A percentile compares a stretch with the other conserved stretches of the same genome.
phyloP scores from a whole-genome alignment of 371 early-diverging fungal genomes.

The Dichotomocladium elegans region DNA sequence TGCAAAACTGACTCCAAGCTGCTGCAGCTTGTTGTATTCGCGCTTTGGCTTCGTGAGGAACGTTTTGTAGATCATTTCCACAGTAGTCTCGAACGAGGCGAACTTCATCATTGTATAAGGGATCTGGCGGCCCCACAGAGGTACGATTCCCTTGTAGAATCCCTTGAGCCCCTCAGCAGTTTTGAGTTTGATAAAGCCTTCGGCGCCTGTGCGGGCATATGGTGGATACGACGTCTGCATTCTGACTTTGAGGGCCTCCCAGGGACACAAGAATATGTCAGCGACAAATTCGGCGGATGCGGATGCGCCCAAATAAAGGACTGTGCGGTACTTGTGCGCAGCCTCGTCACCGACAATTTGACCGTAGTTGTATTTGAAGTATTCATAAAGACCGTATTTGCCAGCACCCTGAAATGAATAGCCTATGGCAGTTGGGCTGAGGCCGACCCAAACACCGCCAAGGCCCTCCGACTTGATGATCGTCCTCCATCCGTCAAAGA shows the following conservation, averaged over 20 bases:
- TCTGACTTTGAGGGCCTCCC: constrained; percentile 79
- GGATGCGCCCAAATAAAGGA: constrained; percentile 73
- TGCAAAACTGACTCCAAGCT: constrained; percentile 78
- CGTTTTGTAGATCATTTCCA: constrained; percentile 69
- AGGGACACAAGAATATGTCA: constrained; percentile 78
- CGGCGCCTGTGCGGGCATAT: constrained; percentile 59
- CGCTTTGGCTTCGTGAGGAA: constrained; percentile 65
- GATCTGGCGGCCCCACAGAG: constrained; percentile 82
- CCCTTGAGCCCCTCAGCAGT: constrained; percentile 61
- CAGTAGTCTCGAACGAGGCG: constrained; percentile 81
- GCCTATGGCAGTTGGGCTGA: constrained; percentile 79
- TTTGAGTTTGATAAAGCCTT: constrained; percentile 60
- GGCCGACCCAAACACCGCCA: constrained; percentile 72
- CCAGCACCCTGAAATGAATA: constrained; percentile 85
- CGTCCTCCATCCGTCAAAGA: constrained; percentile 61
- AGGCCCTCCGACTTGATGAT: constrained; percentile 70
- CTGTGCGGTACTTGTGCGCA: constrained; percentile 69
- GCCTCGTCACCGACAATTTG: constrained; percentile 67
- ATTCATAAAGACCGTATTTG: constrained; percentile 89
- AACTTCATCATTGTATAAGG: constrained; percentile 97
- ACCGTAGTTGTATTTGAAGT: constrained; percentile 72
- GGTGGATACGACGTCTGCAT: constrained; percentile 69
- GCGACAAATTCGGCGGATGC: constrained; percentile 89
- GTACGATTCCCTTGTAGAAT: constrained; percentile 71
- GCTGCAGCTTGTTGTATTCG: constrained; percentile 69